Conservation (phyloP, 208 protist genomes). For the Acanthamoeba triangularis region DNA sequence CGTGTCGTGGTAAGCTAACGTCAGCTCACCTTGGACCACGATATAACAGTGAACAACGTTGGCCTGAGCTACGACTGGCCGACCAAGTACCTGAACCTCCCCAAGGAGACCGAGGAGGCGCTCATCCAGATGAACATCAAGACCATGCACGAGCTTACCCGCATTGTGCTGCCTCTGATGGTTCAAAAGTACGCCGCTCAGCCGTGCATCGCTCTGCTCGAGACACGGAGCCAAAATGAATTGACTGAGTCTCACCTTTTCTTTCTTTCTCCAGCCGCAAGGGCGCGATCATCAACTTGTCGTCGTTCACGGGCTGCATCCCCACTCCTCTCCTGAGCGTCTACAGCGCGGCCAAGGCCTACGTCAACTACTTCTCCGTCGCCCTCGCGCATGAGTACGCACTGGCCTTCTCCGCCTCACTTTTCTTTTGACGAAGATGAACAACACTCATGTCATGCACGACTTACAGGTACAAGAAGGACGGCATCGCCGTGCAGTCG, state of each 20-base stretch:
- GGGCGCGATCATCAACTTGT: conserved; percentile 93
- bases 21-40: conserved; percentile 76
- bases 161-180: conserved; percentile 92
- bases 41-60: conserved; percentile 95
- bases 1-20: conserved; percentile 81
- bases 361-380: conserved; percentile 91
- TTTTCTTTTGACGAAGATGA: no score
- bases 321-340: conserved; percentile 92
- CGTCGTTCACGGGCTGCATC: conserved; percentile 91
- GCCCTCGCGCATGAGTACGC: conserved; percentile 91
- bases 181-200: conserved; percentile 78
- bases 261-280: conserved; percentile 76
- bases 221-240: background rate
- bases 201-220: background rate
- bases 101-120: conserved; percentile 88
- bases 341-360: conserved; percentile 95
- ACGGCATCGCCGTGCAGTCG: conserved; percentile 68
- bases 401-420: background rate
- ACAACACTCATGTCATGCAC: background rate
- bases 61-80: conserved; percentile 96
- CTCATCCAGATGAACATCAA: conserved; percentile 95
- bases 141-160: conserved; percentile 93
- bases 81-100: conserved; percentile 94
- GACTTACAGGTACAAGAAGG: background rate
- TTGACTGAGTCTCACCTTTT: background rate